These are phyloP conservation scores for Mortierella sp. DNA, from an alignment of 371 early-diverging fungal genomes.

Conservation along the genomic window DNA sequence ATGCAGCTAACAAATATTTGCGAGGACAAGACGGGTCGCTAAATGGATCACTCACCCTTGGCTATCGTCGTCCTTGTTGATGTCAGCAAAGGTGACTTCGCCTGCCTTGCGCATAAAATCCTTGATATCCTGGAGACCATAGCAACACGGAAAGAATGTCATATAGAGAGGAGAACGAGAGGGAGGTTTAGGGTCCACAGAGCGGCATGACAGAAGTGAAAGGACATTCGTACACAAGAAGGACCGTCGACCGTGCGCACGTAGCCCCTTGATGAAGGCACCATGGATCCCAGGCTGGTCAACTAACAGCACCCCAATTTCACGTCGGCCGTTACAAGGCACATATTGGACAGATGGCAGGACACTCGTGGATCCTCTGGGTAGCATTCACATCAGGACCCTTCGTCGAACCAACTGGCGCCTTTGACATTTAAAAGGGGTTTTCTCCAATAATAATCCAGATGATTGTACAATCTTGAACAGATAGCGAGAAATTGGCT, in stretches of 20 bases:
- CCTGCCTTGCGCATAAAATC: slow-evolving; percentile 96
- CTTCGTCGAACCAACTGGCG: slow-evolving; percentile 12
- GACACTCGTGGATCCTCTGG: slow-evolving; percentile 37
- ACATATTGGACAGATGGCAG: slow-evolving; percentile 22
- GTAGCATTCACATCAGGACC: slow-evolving; percentile 15
- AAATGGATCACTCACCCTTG: slow-evolving; percentile 78
- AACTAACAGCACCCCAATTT: slow-evolving; percentile 29
- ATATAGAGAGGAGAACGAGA: slow-evolving; percentile 48
- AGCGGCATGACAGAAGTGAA: slow-evolving; percentile 45
- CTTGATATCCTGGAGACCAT: slow-evolving; percentile 89
- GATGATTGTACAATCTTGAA: slow-evolving; percentile 4
- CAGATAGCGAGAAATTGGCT: slow-evolving; percentile 8
- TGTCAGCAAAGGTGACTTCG: slow-evolving; percentile 94
- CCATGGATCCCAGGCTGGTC: slow-evolving; percentile 17
- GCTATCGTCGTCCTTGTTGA: slow-evolving; percentile 83
- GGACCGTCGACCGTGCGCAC: slow-evolving; percentile 26
- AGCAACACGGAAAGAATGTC: slow-evolving; percentile 15
- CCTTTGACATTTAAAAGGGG: slow-evolving; percentile 3
- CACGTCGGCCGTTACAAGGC: slow-evolving; percentile 22
- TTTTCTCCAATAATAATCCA: slow-evolving; percentile 2
- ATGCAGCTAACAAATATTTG: neutral
- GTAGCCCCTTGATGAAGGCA: slow-evolving; percentile 19
- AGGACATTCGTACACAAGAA: slow-evolving; percentile 17
- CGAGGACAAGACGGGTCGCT: neutral
- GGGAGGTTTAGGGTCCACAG: slow-evolving; percentile 52